phyloP scores from a whole-genome alignment of 176 grass and related monocot genomes.

The Carex scoparia region DNA sequence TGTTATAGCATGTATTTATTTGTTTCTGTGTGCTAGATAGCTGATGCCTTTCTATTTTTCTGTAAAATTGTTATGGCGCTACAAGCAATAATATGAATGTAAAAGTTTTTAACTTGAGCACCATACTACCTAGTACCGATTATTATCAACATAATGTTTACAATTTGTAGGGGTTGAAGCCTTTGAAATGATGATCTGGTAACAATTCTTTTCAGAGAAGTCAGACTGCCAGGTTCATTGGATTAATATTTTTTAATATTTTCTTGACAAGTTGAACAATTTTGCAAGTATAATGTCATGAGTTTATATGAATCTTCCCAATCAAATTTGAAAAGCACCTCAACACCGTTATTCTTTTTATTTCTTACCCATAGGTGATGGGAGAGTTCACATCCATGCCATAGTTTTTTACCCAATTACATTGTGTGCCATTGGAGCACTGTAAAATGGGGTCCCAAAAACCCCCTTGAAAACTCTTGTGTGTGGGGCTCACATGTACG shows the following conservation, averaged over 20 bases:
- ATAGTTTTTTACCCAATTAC: not conserved
- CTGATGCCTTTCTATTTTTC: not conserved
- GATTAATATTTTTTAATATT: not conserved
- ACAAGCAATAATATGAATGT: not conserved
- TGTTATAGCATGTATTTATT: not conserved
- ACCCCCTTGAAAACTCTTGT: not conserved
- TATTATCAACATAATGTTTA: not conserved
- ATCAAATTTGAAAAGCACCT: not conserved
- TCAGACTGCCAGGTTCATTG: not conserved
- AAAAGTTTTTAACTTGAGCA: not conserved
- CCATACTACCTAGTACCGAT: not conserved
- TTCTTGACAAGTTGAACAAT: not conserved
- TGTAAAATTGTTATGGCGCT: not conserved
- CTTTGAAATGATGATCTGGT: not conserved
- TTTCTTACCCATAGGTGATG: not conserved
- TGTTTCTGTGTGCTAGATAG: not conserved
- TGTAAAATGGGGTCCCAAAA: not conserved
- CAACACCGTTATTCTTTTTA: not conserved
- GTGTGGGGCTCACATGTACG: not conserved
- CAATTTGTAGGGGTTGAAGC: constrained; percentile 6
- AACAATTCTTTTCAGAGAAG: not conserved
- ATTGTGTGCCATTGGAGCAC: not conserved
- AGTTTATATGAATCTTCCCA: not conserved
- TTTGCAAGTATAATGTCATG: not conserved
- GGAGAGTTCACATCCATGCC: not conserved